Conservation (phyloP, 2,329 filamentous ascomycete genomes). For the Pseudogymnoascus sp. region DNA sequence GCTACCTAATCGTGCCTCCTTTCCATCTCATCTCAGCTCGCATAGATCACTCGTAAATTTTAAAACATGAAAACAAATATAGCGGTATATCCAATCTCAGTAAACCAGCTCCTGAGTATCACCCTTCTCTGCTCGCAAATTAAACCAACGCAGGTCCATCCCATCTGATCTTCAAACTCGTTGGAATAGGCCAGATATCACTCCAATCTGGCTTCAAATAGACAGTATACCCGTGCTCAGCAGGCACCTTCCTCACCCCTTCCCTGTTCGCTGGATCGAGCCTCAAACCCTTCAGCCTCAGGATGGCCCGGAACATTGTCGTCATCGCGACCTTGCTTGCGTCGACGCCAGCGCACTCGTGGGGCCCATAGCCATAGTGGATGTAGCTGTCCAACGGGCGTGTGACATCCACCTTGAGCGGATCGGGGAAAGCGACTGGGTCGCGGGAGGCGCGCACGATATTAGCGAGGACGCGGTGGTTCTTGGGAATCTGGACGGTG, state of each 20-base stretch:
- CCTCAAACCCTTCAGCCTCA: conserved; percentile 23
- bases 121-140: not conserved
- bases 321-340: conserved; percentile 56
- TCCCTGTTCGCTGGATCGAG: not conserved
- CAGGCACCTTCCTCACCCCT: conserved; percentile 21
- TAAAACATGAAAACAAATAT: not conserved
- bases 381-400: conserved; percentile 61
- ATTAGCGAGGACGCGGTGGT: conserved; percentile 49
- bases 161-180: conserved; percentile 28
- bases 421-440: conserved; percentile 52
- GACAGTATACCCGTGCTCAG: conserved; percentile 26
- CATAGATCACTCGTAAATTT: not conserved
- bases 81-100: not conserved
- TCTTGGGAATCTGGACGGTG: conserved; percentile 36
- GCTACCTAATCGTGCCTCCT: not conserved
- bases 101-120: not conserved
- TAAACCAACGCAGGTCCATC: conserved; percentile 18
- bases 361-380: conserved; percentile 56
- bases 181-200: conserved; percentile 45
- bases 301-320: conserved; percentile 30
- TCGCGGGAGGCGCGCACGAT: conserved; percentile 54
- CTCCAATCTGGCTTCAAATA: conserved; percentile 65
- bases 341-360: conserved; percentile 56
- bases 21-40: not conserved
- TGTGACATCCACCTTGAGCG: conserved; percentile 54